These are phyloP conservation scores for Zymoseptoria brevis DNA, from an alignment of 2,329 filamentous ascomycete genomes.

Conservation along the genomic window DNA sequence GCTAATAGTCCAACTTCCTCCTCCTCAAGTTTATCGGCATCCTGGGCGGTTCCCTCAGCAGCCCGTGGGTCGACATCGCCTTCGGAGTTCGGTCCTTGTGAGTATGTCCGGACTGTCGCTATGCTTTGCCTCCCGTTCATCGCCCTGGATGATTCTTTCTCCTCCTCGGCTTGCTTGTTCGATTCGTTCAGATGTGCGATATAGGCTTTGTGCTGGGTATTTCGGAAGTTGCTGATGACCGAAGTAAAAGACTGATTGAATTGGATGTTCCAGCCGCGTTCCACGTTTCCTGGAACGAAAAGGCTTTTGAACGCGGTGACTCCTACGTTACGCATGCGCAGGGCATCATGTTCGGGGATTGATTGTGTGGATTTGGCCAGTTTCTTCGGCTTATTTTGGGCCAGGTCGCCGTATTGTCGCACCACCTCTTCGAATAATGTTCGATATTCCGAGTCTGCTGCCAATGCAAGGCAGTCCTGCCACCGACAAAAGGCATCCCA, in stretches of 20 bases:
- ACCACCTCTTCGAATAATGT: conserved; percentile 77
- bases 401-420: conserved; percentile 68
- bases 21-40: conserved; percentile 83
- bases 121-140: conserved; percentile 66
- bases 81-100: conserved; percentile 41
- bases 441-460: conserved; percentile 77
- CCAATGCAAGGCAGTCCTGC: conserved; percentile 76
- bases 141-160: conserved; percentile 55
- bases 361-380: conserved; percentile 24
- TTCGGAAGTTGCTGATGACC: conserved; percentile 79
- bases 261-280: conserved; percentile 41
- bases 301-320: conserved; percentile 68
- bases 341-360: conserved; percentile 58
- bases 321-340: conserved; percentile 52
- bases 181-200: conserved; percentile 61
- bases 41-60: conserved; percentile 70
- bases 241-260: conserved; percentile 73
- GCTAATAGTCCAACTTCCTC: conserved; percentile 80
- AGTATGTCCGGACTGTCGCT: conserved; percentile 65
- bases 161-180: conserved; percentile 58
- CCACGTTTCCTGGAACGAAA: conserved; percentile 61
- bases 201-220: conserved; percentile 55
- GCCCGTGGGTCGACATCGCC: conserved; percentile 55
- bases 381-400: conserved; percentile 45
- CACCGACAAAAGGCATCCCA: conserved; percentile 84